These are phyloP conservation scores for Phaeosphaeria sp. DNA, from an alignment of 2,329 filamentous ascomycete genomes.

Conservation along the genomic window DNA sequence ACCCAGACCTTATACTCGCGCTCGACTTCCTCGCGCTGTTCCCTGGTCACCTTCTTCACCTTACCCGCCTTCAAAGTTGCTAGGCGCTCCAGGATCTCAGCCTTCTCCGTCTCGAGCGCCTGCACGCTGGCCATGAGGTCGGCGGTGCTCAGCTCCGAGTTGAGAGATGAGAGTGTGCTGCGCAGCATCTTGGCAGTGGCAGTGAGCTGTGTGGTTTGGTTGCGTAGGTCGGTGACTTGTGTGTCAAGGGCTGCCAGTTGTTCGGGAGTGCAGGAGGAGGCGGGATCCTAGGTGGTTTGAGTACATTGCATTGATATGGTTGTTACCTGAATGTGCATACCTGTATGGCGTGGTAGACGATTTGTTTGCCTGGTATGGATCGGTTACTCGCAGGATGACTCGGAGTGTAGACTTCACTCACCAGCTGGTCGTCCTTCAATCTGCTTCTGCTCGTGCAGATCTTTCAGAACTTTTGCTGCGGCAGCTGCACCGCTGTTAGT, in stretches of 20 bases:
- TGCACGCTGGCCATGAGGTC: slow-evolving; percentile 56
- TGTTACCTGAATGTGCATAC: slow-evolving; percentile 26
- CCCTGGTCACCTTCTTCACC: slow-evolving; percentile 54
- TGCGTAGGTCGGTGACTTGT: slow-evolving; percentile 56
- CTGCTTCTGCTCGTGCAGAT: slow-evolving; percentile 65
- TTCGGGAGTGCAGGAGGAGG: slow-evolving; percentile 56
- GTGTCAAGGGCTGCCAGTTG: slow-evolving; percentile 58
- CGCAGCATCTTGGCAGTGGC: slow-evolving; percentile 58
- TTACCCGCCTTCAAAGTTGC: slow-evolving; percentile 49
- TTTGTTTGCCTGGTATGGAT: slow-evolving; percentile 61
- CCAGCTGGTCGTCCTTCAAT: slow-evolving; percentile 65
- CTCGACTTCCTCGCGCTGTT: slow-evolving; percentile 57
- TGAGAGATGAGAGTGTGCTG: slow-evolving; percentile 53
- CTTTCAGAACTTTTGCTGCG: slow-evolving; percentile 66
- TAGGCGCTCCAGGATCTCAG: slow-evolving; percentile 50
- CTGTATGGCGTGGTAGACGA: slow-evolving; percentile 64
- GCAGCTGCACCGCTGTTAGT: slow-evolving; percentile 52
- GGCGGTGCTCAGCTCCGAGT: slow-evolving; percentile 57
- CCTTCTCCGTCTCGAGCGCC: slow-evolving; percentile 54
- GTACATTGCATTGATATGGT: neutral
- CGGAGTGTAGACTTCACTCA: slow-evolving; percentile 27
- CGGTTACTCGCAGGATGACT: slow-evolving; percentile 3
- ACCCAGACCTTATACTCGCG: slow-evolving; percentile 54
- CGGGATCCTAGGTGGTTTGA: slow-evolving; percentile 51
- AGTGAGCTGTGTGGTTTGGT: slow-evolving; percentile 53